Base-by-base conservation (phyloP, 2,329 filamentous ascomycete genomes). In the Sclerotiophoma versabilis region DNA sequence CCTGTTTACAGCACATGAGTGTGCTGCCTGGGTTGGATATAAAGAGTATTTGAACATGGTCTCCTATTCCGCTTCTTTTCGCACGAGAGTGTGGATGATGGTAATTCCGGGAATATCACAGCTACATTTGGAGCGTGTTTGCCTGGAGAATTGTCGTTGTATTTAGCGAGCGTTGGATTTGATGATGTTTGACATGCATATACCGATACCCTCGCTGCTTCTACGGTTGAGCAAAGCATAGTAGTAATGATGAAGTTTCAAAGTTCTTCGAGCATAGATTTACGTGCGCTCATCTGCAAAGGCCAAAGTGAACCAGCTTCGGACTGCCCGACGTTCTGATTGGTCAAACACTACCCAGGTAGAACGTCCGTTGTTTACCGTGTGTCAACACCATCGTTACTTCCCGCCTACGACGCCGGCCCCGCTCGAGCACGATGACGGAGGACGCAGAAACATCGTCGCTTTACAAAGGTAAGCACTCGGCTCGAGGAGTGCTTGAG, bases 1-100 rank as follows among this genome's bases (percentile, higher is more conserved):
- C 79, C 79, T 5, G 78, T 81, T 11, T 81, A 74, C 61, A 73
- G 69, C 63, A 74, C 70, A 29, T 73, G 59, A 69, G 11, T 7
- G n/a, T 10, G 26, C 53, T 46, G 43, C 15, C 57, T 60, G 11
- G n/a, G 5, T 42, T 20, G 41, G 20, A 12, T 22, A 19, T 5
- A 46, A 34, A 37, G 8, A 25, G 22, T 2, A 22, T 23, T 1
- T 39, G 11, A 22, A 20, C 4, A 11, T 14, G 22, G 39, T 34
- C 25, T 39, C 29, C 6, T 23, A n/a, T 15, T 29, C 36, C 19
- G 2, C 22, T 49, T 46, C 46, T 54, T 27, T 17, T 22, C 25
- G 22, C 23, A 54, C 36, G 29, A 29, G 49, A 49, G 46, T 42
- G 33, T 44, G 48, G 41, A 54, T 15, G 42, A 15, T 14, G 37